These are phyloP conservation scores for Chlamydomonas asymmetrica DNA, from an alignment of 139 green algal species.

Conservation along the genomic window DNA sequence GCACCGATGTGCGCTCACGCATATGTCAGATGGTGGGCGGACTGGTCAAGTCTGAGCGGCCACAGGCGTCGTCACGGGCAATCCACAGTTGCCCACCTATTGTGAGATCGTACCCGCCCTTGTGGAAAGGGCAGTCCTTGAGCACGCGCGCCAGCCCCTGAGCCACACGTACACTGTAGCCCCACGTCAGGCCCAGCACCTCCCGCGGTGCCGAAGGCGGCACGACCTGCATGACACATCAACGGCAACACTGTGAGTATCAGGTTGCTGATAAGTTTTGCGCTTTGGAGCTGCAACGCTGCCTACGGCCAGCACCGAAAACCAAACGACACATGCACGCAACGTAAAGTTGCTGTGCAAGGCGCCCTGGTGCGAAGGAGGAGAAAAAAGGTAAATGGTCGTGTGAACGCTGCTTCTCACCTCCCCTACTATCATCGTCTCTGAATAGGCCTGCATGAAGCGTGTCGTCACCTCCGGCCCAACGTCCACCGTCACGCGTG, in stretches of 20 bases:
- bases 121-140: slow-evolving; percentile 52
- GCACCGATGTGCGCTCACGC: slow-evolving; percentile 40
- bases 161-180: slow-evolving; percentile 81
- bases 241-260: neutral
- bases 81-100: slow-evolving; percentile 53
- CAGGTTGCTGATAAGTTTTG: too few relatives aligned
- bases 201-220: slow-evolving; percentile 56
- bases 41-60: too few relatives aligned
- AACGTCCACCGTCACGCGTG: slow-evolving; percentile 68
- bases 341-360: too few relatives aligned
- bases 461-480: slow-evolving; percentile 38
- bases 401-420: too few relatives aligned
- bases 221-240: slow-evolving; percentile 33
- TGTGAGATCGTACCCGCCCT: slow-evolving; percentile 74
- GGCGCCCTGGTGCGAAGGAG: too few relatives aligned
- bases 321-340: too few relatives aligned
- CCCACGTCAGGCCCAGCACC: slow-evolving; percentile 80
- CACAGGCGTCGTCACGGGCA: too few relatives aligned
- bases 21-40: neutral
- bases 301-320: too few relatives aligned
- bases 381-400: too few relatives aligned
- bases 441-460: slow-evolving; percentile 36
- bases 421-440: slow-evolving; percentile 58
- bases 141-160: slow-evolving; percentile 61
- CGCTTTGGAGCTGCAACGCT: too few relatives aligned